Evolutionary conservation across 2,329 filamentous ascomycete species (phyloP), one percentile per base, ranked within the genome.

Genomic region (Xylaria arbuscula): DNA sequence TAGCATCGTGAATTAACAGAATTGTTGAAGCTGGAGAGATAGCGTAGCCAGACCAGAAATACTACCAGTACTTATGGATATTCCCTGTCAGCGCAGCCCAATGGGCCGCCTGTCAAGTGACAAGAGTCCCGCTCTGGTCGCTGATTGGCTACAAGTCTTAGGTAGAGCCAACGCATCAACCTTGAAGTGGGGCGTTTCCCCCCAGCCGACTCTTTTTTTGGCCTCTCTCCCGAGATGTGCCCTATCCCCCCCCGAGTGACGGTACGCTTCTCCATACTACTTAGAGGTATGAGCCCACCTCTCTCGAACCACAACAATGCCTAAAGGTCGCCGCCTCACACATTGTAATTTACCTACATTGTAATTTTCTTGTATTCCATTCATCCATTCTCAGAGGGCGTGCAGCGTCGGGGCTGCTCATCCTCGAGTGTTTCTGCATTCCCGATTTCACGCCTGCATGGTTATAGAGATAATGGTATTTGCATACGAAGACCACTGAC

Each of bases 91-190:
- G 51, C 64, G 64, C 67, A 69, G 64, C 64, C 57, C 58, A 54
- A 48, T 58, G 47, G 64, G 28, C 45, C 50, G 72, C 70, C 68
- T 71, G 67, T 72, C 69, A 72, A 65, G 64, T 67, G 45, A 60
- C 62, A 47, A 48, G 55, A 66, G n/a, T 50, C 34, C 65, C 22
- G 56, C 64, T 63, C 62, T 38, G 66, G 34, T 7, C 22, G 36
- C 45, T 62, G 38, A 77, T 78, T 78, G 74, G 76, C 48, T 32
- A 17, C 17, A 42, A 47, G 42, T 11, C 48, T 68, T 32, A 74
- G 73, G 75, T 74, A 75, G 57, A 40, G 76, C 75, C 76, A 78
- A 72, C 76, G 72, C 76, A 76, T 78, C 76, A 73, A 72, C 64
- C 57, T 28, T 13, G 53, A 42, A 68, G 68, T 68, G 69, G 69